phyloP scores from a whole-genome alignment of 2,329 filamentous ascomycete species.

The Pleoardoris graminearum region DNA sequence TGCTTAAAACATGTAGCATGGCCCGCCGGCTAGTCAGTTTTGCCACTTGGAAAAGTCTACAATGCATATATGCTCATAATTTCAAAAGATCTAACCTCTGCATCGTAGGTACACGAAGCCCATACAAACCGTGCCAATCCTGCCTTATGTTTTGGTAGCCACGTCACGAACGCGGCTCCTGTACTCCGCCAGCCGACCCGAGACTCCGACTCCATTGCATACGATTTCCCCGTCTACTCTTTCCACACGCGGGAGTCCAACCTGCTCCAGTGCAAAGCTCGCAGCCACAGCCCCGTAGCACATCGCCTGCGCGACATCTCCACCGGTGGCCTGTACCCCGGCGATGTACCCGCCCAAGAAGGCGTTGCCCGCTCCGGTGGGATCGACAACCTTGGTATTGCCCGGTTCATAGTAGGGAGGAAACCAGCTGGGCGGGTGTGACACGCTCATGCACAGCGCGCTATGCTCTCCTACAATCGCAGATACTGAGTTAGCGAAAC shows the following conservation, averaged over 20 bases:
- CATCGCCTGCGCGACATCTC: slow-evolving; percentile 12
- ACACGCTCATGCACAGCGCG: slow-evolving; percentile 6
- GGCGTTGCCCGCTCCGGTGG: slow-evolving; percentile 30
- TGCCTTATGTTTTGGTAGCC: too few relatives aligned
- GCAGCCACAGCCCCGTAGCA: slow-evolving; percentile 24
- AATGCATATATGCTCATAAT: too few relatives aligned
- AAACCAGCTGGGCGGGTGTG: slow-evolving; percentile 10
- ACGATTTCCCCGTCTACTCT: slow-evolving; percentile 2
- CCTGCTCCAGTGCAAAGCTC: slow-evolving; percentile 28
- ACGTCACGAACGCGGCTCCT: too few relatives aligned
- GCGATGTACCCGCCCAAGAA: slow-evolving; percentile 27
- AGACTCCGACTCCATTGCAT: slow-evolving; percentile 17
- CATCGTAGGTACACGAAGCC: too few relatives aligned
- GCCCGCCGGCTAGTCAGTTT: too few relatives aligned
- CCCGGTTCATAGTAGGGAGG: slow-evolving; percentile 17
- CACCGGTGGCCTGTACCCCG: slow-evolving; percentile 13
- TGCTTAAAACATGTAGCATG: too few relatives aligned
- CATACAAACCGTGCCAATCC: too few relatives aligned
- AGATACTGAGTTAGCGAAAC: background rate
- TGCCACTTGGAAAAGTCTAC: too few relatives aligned
- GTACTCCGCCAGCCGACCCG: slow-evolving; percentile 15
- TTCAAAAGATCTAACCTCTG: too few relatives aligned
- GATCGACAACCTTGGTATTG: slow-evolving; percentile 17
- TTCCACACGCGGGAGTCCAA: slow-evolving; percentile 20
- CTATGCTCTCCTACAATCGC: slow-evolving; percentile 12